A percentile compares a stretch with the other conserved stretches of the same genome.
Conservation (phyloP, 768 basidiomycete genomes). For the Trametes coccinea region DNA sequence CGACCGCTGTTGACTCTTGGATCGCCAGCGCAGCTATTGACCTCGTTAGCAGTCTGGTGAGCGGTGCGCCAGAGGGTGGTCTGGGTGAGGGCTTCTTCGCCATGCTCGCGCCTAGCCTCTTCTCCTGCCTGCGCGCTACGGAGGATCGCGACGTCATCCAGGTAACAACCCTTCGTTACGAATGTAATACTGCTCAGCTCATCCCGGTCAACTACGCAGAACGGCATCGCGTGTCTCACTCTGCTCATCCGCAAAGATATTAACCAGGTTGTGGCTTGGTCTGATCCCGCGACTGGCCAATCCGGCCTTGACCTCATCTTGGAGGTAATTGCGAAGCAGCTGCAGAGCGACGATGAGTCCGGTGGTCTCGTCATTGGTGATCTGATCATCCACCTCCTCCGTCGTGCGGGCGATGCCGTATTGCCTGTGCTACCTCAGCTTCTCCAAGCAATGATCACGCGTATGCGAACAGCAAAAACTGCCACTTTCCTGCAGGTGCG, state of each 20-base stretch:
- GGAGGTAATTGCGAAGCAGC: conserved; percentile 71
- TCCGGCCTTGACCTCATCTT: conserved; percentile 78
- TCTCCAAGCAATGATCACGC: conserved; percentile 75
- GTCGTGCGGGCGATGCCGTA: conserved; percentile 78
- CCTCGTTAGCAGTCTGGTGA: conserved; percentile 68
- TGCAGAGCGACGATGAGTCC: conserved; percentile 83
- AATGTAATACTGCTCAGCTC: background rate
- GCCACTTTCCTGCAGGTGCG: conserved; percentile 87
- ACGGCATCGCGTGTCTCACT: conserved; percentile 80
- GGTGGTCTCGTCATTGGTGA: conserved; percentile 94
- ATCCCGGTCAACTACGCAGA: conserved; percentile 43
- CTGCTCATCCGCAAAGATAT: conserved; percentile 86
- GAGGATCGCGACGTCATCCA: conserved; percentile 89
- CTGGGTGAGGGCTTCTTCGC: conserved; percentile 83
- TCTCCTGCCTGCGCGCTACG: conserved; percentile 62
- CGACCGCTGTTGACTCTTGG: conserved; percentile 68
- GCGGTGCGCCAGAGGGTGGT: conserved; percentile 60
- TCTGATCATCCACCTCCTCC: conserved; percentile 88
- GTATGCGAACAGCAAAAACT: conserved; percentile 85
- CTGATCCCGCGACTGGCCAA: conserved; percentile 55
- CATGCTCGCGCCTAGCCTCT: conserved; percentile 71
- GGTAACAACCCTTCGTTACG: conserved; percentile 39
- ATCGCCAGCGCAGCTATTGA: conserved; percentile 82
- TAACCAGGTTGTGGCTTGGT: conserved; percentile 78
- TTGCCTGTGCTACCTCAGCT: conserved; percentile 86